These are phyloP conservation scores for Aspergillus cejpii DNA, from an alignment of 2,329 filamentous ascomycete species.

Conservation along the genomic window DNA sequence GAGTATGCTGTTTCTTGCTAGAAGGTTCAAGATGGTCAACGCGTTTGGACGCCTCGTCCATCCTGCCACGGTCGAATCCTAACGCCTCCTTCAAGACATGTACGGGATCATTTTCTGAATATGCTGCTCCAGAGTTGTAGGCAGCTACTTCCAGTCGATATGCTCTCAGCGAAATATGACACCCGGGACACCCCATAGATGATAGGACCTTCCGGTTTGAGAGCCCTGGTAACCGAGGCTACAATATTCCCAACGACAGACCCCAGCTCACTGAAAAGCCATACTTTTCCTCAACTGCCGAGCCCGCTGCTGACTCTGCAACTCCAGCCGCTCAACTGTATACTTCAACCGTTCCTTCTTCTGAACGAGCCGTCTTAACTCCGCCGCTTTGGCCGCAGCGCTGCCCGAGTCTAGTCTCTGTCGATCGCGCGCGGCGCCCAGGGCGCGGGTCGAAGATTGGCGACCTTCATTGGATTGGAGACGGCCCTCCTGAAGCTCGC, in stretches of 20 bases:
- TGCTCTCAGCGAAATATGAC: no score
- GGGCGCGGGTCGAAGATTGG: conserved; percentile 17
- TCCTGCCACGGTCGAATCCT: no score
- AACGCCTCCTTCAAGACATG: no score
- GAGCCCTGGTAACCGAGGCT: neutral
- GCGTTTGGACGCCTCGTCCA: no score
- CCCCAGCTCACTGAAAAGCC: conserved; percentile 44
- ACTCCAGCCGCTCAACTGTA: conserved; percentile 74
- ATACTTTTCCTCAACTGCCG: conserved; percentile 67
- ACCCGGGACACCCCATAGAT: no score
- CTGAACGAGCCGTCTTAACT: conserved; percentile 63
- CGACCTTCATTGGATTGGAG: conserved; percentile 42
- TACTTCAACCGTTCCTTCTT: conserved; percentile 82
- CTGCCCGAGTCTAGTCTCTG: conserved; percentile 21
- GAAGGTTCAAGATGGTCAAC: no score
- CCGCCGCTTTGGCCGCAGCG: conserved; percentile 46
- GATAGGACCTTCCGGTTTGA: no score
- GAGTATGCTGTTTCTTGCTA: no score
- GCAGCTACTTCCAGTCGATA: no score
- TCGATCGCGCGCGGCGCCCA: conserved; percentile 19
- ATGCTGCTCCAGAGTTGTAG: no score
- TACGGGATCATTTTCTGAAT: no score
- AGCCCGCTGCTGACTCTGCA: conserved; percentile 74
- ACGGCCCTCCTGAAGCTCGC: conserved; percentile 73
- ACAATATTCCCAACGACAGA: neutral